Evolutionary conservation across 2,329 filamentous ascomycete species (phyloP), one percentile per base, ranked within the genome.

Genomic region (Talaromyces sp.): DNA sequence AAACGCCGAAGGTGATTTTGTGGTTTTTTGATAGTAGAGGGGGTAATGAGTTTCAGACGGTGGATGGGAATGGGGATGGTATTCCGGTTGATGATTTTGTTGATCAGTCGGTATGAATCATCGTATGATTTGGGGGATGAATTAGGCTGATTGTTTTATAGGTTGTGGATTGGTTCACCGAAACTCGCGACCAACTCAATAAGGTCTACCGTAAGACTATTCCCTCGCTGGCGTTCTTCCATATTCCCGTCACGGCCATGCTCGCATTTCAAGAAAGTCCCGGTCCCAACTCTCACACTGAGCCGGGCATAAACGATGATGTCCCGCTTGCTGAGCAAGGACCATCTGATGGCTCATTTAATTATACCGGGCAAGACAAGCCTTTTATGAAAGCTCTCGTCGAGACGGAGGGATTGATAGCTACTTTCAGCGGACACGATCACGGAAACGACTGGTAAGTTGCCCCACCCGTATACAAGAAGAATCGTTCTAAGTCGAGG

Each of bases 21-120:
- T 92, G 89, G 88, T 91, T 91, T 77, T 91, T 92, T 70, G 90
- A 92, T 71, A 85, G 82, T 64, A 81, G 85, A 17, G 88, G 88
- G 40, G 88, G 88, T 7, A 79, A 79, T 61, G 78, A 80, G 58
- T 86, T 82, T 69, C 82, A 78, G 15, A 13, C 6, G 0, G 25
- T 17, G 3, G 56, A 61, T 29, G 15, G 47, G n/a, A 29, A 61
- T 19, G 63, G 58, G 1, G n/a, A 61, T 31, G 36, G 1, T 3
- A 17, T 61, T 45, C 13, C 58, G 34, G 6, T 61, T 15, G 27
- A 56, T 56, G 68, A 83, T 49, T 84, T 80, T 79, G 81, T 85
- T 6, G 76, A 82, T 65, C 69, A 74, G 17, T 76, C 73, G 49
- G 81, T 70, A 56, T 58, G 65, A 53, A 19, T 5, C 7, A 17